Base-by-base conservation (phyloP, 148 eudicot genomes). In the Amaranthus hypochondriacus region DNA sequence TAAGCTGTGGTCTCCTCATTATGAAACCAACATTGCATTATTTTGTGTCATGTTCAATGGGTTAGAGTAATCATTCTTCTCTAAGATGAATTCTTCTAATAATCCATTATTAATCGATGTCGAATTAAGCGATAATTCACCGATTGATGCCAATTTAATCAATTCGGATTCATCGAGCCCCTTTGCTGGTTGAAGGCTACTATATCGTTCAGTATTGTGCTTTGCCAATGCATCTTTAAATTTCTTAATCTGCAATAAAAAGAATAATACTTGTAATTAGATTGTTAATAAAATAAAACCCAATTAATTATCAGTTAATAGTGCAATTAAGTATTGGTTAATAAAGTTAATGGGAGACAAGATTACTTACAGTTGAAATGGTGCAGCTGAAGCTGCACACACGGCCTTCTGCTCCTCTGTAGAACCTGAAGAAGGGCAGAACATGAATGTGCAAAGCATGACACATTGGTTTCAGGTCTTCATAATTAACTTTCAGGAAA, bases 351-450 rank as follows among this genome's bases (percentile, higher is more conserved):
- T 9, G 9, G 52, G 28, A 15, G 44, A 47, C 49, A 3, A 58
- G 21, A 69, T 15, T 0, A 43, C 81, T 61, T 83, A 80, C 83
- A 14, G 86, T 77, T 15, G 83, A 70, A 48, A 83, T 15, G 3
- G 98, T 93, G 76, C 97, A 93, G 78, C 98, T 93, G 81, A 93
- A 93, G 78, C 98, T 93, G 81, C 95, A 89, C 18, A 93, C 62
- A 14, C 77, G 85, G 70, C 97, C 98, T 63, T 89, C 80, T 42
- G 88, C 83, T 6, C 98, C 98, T 82, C 85, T 83, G 62, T 93
- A 93, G 76, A 93, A 91, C 77, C 97, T 91, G 73, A 93, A 93
- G 71, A 93, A 91, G 70, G 98, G 98, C 49, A 93, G 69, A 52
- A 93, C 95, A 84, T 89, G 97, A 72, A 93, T 84, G 12, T 83